Evolutionary conservation across 2,329 filamentous ascomycete genomes (phyloP), one percentile per base, ranked within the genome.

Genomic region (Penicillium sclerotigenum): DNA sequence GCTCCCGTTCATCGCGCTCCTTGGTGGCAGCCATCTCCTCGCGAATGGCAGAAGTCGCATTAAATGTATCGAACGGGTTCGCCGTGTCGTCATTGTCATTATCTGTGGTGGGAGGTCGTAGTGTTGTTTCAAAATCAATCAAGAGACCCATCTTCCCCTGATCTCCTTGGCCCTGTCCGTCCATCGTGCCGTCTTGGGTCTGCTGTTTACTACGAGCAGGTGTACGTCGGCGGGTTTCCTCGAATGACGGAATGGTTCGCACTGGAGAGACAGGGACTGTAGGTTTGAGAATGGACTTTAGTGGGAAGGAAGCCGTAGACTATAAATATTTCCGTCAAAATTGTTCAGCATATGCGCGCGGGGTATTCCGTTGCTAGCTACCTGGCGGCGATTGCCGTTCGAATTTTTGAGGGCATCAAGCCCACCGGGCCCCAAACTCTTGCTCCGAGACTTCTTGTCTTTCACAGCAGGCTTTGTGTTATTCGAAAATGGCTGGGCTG

Each of bases 351-450:
- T 45, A 38, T 22, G 43, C 38, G 43, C 43, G 49, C 24, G 50
- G 46, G 34, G 42, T 50, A 36, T 18, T 31, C n/a, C 33, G n/a
- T 37, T 56, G 42, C 31, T 56, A 65, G 80, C 69, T 82, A 94
- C 91, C 78, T 91, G 89, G 73, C 89, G 84, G 66, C 89, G 81
- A 72, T 96, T 95, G 33, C 89, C 90, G 68, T 81, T 84, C 42
- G 83, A 83, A 68, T 87, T 83, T 72, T 88, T 91, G 53, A 95
- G 80, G 55, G 88, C 87, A 79, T 95, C 91, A 43, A 96, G 76
- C 26, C 92, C 91, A 48, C 93, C 94, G 16, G 94, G 93, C 2
- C 94, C 94, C 64, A 99, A 87, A 76, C 93, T 97, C 80, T 97
- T 97, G 76, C 93, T 97, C 63, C 94, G 87, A 56, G 88, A 89